Conservation (phyloP, 2,329 filamentous ascomycete genomes). For the Nannizzia gypsea region DNA sequence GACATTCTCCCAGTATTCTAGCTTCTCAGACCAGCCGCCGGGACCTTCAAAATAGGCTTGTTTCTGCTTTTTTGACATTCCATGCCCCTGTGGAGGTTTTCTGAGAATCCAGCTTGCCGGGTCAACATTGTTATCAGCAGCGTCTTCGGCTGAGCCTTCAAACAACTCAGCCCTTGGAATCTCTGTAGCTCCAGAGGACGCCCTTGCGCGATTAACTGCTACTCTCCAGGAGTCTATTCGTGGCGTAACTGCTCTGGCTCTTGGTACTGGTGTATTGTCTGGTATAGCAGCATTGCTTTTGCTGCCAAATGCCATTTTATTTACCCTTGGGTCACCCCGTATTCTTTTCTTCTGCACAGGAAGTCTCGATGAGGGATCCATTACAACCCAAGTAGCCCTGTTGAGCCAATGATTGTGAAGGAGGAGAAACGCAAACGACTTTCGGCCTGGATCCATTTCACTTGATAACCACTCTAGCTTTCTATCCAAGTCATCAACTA, state of each 20-base stretch:
- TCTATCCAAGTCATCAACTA: constrained; percentile 26
- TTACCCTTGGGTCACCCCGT: constrained; percentile 28
- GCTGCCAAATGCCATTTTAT: constrained; percentile 15
- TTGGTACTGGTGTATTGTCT: constrained; percentile 14
- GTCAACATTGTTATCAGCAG: constrained; percentile 29
- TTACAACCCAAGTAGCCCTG: constrained; percentile 29
- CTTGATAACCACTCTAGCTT: constrained; percentile 29
- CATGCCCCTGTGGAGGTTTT: constrained; percentile 30
- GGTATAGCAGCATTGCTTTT: constrained; percentile 17
- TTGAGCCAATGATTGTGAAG: constrained; percentile 35
- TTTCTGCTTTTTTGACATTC: constrained; percentile 25
- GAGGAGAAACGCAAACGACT: constrained; percentile 30
- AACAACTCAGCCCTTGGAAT: constrained; percentile 24
- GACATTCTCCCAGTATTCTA: constrained; percentile 30
- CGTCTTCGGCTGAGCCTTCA: constrained; percentile 28
- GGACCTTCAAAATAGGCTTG: constrained; percentile 31
- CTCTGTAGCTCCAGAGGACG: constrained; percentile 21
- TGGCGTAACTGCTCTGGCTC: constrained; percentile 18
- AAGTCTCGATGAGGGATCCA: constrained; percentile 29
- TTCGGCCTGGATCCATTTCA: constrained; percentile 29
- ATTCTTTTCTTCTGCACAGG: constrained; percentile 21
- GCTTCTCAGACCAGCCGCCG: constrained; percentile 29
- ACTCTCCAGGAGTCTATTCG: constrained; percentile 31
- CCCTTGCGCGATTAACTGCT: constrained; percentile 27
- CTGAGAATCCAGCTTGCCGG: constrained; percentile 31